phyloP scores from a whole-genome alignment of 306 rosid genomes.

The Psophocarpus tetragonolobus region DNA sequence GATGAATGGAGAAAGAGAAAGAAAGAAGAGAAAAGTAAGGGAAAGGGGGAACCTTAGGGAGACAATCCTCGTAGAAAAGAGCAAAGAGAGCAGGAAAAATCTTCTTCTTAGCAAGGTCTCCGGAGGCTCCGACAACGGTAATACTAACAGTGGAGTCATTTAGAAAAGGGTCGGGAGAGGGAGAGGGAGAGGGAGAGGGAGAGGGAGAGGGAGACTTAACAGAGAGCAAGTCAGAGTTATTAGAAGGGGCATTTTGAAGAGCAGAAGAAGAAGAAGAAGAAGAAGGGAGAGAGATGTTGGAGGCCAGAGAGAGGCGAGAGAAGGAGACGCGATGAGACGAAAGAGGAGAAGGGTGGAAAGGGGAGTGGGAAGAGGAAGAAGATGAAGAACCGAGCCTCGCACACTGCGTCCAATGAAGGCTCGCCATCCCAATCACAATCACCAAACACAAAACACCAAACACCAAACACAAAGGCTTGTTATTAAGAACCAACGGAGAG shows the following conservation, averaged over 20 bases:
- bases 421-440: too few species aligned
- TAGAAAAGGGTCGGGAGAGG: too few species aligned
- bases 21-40: too few species aligned
- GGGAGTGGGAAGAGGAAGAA: constrained; percentile 15
- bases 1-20: too few species aligned
- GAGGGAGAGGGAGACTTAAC: too few species aligned
- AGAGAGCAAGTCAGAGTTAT: constrained; percentile 41
- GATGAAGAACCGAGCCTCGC: too few species aligned
- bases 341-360: constrained; percentile 15
- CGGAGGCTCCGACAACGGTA: constrained; percentile 94
- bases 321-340: constrained; percentile 40
- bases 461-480: too few species aligned
- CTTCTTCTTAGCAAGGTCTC: constrained; percentile 96
- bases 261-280: background rate
- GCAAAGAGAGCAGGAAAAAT: constrained; percentile 95
- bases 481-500: too few species aligned
- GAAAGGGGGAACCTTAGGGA: too few species aligned
- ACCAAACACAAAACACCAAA: too few species aligned
- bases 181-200: too few species aligned
- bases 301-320: constrained; percentile 42
- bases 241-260: constrained; percentile 44
- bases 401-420: too few species aligned
- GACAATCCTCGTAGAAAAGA: constrained; percentile 83
- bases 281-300: constrained; percentile 46
- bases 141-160: constrained; percentile 66